Base-by-base conservation (phyloP, 352 stramenopile genomes). In the Thalassiosira mediterranea region DNA sequence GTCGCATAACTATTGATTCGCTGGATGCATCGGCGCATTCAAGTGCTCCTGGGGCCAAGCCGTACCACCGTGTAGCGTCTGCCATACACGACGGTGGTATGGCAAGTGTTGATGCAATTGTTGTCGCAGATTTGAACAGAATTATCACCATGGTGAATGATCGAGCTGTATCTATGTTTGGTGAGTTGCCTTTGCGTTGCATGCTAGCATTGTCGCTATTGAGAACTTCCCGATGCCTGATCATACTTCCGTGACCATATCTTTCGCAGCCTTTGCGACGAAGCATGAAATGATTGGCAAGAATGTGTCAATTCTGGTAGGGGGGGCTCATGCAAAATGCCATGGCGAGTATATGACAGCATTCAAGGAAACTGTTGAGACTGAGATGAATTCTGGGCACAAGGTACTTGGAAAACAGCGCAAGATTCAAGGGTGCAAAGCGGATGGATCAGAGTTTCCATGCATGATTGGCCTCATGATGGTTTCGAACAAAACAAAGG, bases 361-460 rank as follows among this genome's bases (percentile, higher is more conserved):
- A 5, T 79, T 79, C 60, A 59, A 60, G 28, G 51, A 58, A 25
- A 61, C 37, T 8, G 42, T 62, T 31, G 19, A 17, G 7, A 31
- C n/a, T 31, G 29, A 54, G 23, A 13, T 10, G 23, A 61, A 65
- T 52, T 47, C 31, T 4, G 26, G 17, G 10, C 37, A 57, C 23
- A 75, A 75, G 47, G 54, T 75, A 10, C 19, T 79, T 0, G 65
- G 65, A 0, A 3, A 37, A 1, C 52, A 72, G 29, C 63, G 72
- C 0, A 60, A 65, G 46, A 19, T 81, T 13, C 51, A 57, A 25
- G 72, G 32, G 0, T 48, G 44, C 26, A 38, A 58, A 19, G 47
- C 48, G 3, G 72, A 81, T 56, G 72, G 72, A 13, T 56, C 42
- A 7, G 72, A 81, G 37, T 81, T 76, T 26, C 64, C 72, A 25